Percentiles rank a stretch among this genome's conserved stretches.
These are phyloP conservation scores for Suhomyces wounanorum DNA, from an alignment of 1,139 yeast genomes.

Conservation along the genomic window DNA sequence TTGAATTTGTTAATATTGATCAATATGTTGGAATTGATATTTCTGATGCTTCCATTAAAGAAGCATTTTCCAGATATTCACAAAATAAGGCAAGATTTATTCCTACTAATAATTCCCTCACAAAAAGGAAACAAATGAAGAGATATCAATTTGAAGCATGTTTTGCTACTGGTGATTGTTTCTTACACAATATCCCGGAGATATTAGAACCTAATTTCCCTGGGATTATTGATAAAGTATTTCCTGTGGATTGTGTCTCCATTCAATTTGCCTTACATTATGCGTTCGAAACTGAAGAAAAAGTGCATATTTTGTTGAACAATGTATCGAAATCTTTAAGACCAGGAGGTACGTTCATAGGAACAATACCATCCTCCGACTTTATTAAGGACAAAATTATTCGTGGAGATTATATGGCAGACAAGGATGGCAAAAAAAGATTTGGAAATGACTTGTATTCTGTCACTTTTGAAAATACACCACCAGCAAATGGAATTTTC, in stretches of 20 bases:
- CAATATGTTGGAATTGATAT: constrained; percentile 91
- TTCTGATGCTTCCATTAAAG: constrained; percentile 82
- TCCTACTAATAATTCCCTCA: constrained; percentile 21
- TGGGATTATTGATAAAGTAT: constrained; percentile 56
- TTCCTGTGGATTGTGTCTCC: constrained; percentile 87
- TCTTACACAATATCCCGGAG: constrained; percentile 66
- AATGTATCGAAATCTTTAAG: constrained; percentile 77
- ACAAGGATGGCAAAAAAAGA: constrained; percentile 51
- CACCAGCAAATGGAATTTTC: constrained; percentile 73
- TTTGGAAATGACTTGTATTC: constrained; percentile 88
- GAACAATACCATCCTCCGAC: constrained; percentile 93
- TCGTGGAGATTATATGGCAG: constrained; percentile 36
- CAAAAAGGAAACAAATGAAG: constrained; percentile 40
- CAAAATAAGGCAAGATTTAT: constrained; percentile 45
- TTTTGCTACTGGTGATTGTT: constrained; percentile 91
- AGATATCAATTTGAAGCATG: constrained; percentile 68
- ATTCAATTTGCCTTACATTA: constrained; percentile 93
- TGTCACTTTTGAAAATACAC: constrained; percentile 74
- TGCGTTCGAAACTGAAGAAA: constrained; percentile 85
- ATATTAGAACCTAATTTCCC: constrained; percentile 65
- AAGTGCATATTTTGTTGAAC: constrained; percentile 68
- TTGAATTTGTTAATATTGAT: constrained; percentile 71
- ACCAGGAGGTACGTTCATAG: constrained; percentile 84
- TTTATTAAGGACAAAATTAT: constrained; percentile 68
- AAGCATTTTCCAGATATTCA: constrained; percentile 75